Evolutionary conservation across 2,329 filamentous ascomycete genomes (phyloP).

Genomic region (Aspergillus pseudonomiae): DNA sequence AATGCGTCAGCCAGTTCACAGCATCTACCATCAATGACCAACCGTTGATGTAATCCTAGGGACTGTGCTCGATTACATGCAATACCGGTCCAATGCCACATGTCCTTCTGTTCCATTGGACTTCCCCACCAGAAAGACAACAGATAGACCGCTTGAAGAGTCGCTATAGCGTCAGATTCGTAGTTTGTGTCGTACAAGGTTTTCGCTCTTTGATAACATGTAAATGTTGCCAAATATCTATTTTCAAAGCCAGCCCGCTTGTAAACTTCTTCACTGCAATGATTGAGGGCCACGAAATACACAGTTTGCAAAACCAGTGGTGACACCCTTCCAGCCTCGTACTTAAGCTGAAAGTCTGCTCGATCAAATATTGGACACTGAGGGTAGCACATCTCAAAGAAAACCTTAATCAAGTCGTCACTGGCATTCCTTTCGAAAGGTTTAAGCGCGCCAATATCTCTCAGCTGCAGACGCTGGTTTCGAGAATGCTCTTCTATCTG

Average conservation of each 20-base stretch:
- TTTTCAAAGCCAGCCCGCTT: background rate
- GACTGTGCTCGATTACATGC: constrained; percentile 10
- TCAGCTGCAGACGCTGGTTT: constrained; percentile 1
- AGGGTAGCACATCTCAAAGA: constrained; percentile 6
- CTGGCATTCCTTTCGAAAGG: background rate
- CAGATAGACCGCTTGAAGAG: constrained; percentile 6
- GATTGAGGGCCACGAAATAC: background rate
- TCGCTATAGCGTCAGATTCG: constrained; percentile 13
- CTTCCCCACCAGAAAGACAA: constrained; percentile 14
- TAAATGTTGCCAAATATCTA: background rate
- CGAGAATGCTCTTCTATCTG: constrained; percentile 9
- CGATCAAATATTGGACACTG: constrained; percentile 6
- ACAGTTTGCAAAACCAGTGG: constrained; percentile 9
- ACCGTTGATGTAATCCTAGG: constrained; percentile 7
- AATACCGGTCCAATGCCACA: constrained; percentile 14
- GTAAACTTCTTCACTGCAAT: background rate
- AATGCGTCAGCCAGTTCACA: background rate
- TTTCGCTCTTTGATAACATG: constrained; percentile 4
- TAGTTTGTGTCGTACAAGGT: constrained; percentile 11
- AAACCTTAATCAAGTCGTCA: background rate
- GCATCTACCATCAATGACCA: background rate
- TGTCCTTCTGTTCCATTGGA: constrained; percentile 14
- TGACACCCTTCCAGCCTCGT: constrained; percentile 1
- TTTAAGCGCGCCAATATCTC: constrained; percentile 7
- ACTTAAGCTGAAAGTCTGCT: constrained; percentile 7